Evolutionary conservation across 345 rosid species (phyloP).

Genomic region (Brassica napus): Da-Ae NC_063439.1:21218001-21218500

Average conservation of each 20-base stretch:
- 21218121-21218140: slow-evolving; percentile 27
- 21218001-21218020: neutral
- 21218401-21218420: neutral
- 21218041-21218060: neutral
- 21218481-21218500: neutral
- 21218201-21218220: slow-evolving; percentile 1
- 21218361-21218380: neutral
- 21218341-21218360: neutral
- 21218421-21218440: neutral
- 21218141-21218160: slow-evolving; percentile 33
- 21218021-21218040: neutral
- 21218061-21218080: slow-evolving; percentile 4
- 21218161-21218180: neutral
- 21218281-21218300: neutral
- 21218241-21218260: neutral
- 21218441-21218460: neutral
- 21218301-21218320: neutral
- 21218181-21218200: neutral
- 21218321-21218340: neutral
- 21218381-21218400: neutral
- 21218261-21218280: neutral
- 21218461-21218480: neutral
- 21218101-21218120: slow-evolving; percentile 20
- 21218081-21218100: slow-evolving; percentile 10
- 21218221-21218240: neutral